Evolutionary conservation across 1,284 basidiomycete species (phyloP).

Genomic region (Agaricales sp.): DNA sequence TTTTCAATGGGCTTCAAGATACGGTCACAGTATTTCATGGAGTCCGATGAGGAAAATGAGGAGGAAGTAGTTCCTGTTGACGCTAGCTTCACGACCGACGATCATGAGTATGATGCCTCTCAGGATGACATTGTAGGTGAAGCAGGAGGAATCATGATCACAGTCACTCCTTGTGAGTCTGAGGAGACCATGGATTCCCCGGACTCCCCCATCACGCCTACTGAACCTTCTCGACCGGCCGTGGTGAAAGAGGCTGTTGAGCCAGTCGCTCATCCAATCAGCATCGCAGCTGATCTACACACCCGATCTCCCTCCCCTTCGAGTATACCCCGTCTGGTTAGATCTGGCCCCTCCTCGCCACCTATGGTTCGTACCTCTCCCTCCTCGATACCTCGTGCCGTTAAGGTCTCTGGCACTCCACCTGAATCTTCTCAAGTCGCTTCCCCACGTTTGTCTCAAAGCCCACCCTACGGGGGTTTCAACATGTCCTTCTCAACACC

Average conservation of each 20-base stretch:
- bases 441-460: too few species aligned
- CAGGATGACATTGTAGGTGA: constrained; percentile 28
- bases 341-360: not conserved
- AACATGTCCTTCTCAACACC: constrained; percentile 11
- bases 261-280: too few species aligned
- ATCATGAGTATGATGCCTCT: constrained; percentile 27
- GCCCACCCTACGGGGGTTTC: constrained; percentile 10
- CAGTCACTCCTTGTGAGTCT: constrained; percentile 43
- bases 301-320: not conserved
- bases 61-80: constrained; percentile 18
- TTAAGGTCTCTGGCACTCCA: too few species aligned
- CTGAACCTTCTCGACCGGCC: too few species aligned
- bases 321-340: not conserved
- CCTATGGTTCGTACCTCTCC: constrained; percentile 20
- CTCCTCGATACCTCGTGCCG: constrained; percentile 43
- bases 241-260: too few species aligned
- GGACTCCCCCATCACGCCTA: too few species aligned
- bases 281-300: too few species aligned
- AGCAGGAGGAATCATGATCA: constrained; percentile 58
- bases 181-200: not conserved
- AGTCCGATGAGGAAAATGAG: constrained; percentile 33
- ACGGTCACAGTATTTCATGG: constrained; percentile 32
- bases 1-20: constrained; percentile 42
- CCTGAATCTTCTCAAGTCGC: constrained; percentile 15
- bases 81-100: constrained; percentile 23